These are phyloP conservation scores for Pyrenochaeta sp. DNA, from an alignment of 2,329 filamentous ascomycete species.

Conservation along the genomic window DNA sequence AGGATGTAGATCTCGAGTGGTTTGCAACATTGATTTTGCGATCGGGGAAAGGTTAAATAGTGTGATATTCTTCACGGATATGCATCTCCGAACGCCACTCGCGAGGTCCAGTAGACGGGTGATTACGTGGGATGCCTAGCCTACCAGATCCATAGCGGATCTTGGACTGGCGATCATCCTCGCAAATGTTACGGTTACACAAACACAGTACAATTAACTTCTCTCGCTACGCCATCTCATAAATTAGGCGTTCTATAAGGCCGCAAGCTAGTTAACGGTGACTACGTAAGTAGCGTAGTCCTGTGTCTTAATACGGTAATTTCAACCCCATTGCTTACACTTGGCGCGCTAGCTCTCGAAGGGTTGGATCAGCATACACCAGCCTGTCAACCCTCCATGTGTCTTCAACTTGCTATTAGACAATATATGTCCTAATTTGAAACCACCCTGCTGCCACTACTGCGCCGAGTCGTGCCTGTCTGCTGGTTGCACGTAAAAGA, in stretches of 20 bases:
- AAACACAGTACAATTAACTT: no score
- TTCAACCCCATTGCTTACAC: background rate
- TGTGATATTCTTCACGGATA: background rate
- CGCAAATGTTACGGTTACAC: no score
- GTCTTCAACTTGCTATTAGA: background rate
- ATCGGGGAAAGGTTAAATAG: background rate
- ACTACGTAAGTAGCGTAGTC: background rate
- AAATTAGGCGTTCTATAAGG: no score
- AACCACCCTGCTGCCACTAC: background rate
- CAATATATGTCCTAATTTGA: background rate
- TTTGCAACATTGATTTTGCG: background rate
- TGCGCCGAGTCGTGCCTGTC: background rate
- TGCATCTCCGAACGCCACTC: background rate
- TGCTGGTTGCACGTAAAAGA: background rate
- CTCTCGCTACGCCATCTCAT: no score
- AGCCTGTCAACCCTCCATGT: background rate
- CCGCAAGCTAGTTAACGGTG: no score
- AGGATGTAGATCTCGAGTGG: background rate
- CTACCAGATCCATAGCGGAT: background rate
- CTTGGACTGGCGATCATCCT: no score
- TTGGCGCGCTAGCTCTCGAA: background rate
- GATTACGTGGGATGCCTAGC: background rate
- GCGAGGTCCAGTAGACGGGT: background rate
- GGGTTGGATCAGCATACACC: background rate
- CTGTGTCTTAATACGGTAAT: background rate